Conservation (phyloP, 2,329 filamentous ascomycete genomes). For the Emergomyces orientalis region DNA sequence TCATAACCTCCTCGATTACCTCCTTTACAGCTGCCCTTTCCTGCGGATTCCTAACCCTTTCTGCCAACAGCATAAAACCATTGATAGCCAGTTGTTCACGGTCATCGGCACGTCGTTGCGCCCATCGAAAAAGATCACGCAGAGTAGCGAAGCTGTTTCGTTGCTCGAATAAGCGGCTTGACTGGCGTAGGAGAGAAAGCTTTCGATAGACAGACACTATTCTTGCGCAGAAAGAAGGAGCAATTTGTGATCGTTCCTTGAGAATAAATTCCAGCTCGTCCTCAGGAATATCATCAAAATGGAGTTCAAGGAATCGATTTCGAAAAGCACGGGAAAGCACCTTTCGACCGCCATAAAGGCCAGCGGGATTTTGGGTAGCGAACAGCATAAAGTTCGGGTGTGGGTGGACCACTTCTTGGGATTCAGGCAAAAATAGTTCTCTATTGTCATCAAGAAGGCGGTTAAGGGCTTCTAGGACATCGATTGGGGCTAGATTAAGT, state of each 20-base stretch:
- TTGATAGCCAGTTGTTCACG: constrained; percentile 83
- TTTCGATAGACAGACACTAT: constrained; percentile 94
- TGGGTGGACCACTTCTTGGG: constrained; percentile 83
- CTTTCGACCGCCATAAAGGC: constrained; percentile 90
- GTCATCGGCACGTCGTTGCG: constrained; percentile 70
- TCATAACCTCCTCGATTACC: constrained; percentile 85
- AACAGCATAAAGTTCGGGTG: constrained; percentile 97
- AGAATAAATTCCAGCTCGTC: constrained; percentile 87
- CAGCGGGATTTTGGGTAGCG: constrained; percentile 93
- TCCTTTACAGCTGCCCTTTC: constrained; percentile 76
- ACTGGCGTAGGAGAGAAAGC: constrained; percentile 79
- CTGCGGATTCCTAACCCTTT: constrained; percentile 84
- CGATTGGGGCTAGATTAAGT: constrained; percentile 89
- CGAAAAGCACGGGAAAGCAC: constrained; percentile 87
- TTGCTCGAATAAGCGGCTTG: constrained; percentile 85
- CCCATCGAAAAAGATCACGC: constrained; percentile 93
- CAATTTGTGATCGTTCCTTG: constrained; percentile 76
- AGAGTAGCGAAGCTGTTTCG: constrained; percentile 96
- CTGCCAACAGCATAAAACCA: constrained; percentile 91
- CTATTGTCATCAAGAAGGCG: constrained; percentile 91
- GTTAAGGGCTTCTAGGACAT: constrained; percentile 93
- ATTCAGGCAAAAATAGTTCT: constrained; percentile 91
- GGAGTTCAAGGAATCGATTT: constrained; percentile 91
- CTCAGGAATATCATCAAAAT: constrained; percentile 97
- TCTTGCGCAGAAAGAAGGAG: constrained; percentile 79